A percentile compares a stretch with the other conserved stretches of the same genome.
Conservation (phyloP, 306 rosid genomes). For the Vachellia pachyceras region DNA sequence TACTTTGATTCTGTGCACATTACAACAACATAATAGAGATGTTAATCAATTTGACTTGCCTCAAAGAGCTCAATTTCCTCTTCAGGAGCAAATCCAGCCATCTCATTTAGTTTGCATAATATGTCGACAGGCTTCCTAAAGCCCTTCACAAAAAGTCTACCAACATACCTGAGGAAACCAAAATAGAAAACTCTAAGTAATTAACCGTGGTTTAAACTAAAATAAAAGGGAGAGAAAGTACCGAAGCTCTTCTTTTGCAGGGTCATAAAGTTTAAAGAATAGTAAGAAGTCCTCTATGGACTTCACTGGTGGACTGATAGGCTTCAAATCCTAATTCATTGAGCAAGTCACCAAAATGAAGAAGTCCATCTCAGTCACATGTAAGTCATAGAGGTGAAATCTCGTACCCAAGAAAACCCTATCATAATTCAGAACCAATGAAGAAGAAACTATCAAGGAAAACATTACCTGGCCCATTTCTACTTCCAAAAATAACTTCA, state of each 20-base stretch:
- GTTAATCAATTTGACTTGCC: constrained; percentile 51
- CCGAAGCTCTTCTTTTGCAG: constrained; percentile 75
- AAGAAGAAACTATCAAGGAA: constrained; percentile 27
- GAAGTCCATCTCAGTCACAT: constrained; percentile 18
- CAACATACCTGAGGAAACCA: constrained; percentile 69
- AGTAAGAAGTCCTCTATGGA: constrained; percentile 78
- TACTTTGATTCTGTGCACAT: neutral
- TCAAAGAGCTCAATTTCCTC: constrained; percentile 83
- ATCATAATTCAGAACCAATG: constrained; percentile 9
- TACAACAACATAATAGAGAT: constrained; percentile 14
- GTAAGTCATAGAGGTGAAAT: neutral
- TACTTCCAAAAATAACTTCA: constrained; percentile 83
- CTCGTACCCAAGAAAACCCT: neutral
- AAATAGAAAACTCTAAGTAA: neutral
- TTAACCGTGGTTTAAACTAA: neutral
- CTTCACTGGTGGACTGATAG: constrained; percentile 73
- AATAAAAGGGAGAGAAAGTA: constrained; percentile 43
- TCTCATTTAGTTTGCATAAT: constrained; percentile 65
- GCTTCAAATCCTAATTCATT: constrained; percentile 66
- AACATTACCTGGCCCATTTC: constrained; percentile 73
- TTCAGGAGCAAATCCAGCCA: constrained; percentile 83
- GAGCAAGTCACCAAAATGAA: constrained; percentile 21
- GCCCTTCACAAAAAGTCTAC: constrained; percentile 74
- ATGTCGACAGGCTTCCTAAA: constrained; percentile 75
- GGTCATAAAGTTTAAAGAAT: constrained; percentile 88